Percentiles rank a stretch among this genome's conserved stretches.
Conservation (phyloP, 2,329 filamentous ascomycete species). For the Sporothrix variecibatus region DNA sequence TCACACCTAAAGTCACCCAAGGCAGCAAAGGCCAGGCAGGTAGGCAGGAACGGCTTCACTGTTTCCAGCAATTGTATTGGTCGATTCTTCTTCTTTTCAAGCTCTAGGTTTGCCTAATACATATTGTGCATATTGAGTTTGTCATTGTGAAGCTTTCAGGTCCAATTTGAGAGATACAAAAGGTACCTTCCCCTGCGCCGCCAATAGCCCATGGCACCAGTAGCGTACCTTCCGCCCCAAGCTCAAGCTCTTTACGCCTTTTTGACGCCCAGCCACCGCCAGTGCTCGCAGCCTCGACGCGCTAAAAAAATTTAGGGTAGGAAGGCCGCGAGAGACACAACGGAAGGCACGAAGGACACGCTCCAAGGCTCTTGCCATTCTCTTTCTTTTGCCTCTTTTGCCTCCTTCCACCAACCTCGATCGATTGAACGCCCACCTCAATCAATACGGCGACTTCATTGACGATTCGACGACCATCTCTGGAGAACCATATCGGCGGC, state of each 20-base stretch:
- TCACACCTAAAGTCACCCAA: not conserved
- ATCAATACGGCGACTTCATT: not conserved
- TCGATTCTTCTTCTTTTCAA: not conserved
- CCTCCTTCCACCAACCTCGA: conserved; percentile 3
- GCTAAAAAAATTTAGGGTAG: conserved; percentile 25
- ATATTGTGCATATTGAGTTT: not conserved
- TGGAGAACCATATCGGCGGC: not conserved
- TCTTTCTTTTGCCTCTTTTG: conserved; percentile 7
- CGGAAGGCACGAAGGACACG: not conserved
- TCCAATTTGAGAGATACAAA: not conserved
- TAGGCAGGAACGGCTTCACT: not conserved
- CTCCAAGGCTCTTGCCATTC: not conserved
- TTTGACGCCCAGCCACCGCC: conserved; percentile 22
- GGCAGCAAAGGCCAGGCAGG: not conserved
- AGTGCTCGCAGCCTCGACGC: conserved; percentile 22
- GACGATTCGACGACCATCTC: not conserved
- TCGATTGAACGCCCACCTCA: not conserved
- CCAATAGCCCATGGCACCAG: not conserved
- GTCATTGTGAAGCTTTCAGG: not conserved
- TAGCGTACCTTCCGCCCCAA: not conserved
- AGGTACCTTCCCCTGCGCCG: not conserved
- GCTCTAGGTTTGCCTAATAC: not conserved
- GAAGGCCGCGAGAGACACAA: not conserved
- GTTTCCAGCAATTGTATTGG: not conserved
- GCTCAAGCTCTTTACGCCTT: conserved; percentile 9